Conservation (phyloP, 192 early-diverging fungal species). For the Dissophora globulifera region DNA sequence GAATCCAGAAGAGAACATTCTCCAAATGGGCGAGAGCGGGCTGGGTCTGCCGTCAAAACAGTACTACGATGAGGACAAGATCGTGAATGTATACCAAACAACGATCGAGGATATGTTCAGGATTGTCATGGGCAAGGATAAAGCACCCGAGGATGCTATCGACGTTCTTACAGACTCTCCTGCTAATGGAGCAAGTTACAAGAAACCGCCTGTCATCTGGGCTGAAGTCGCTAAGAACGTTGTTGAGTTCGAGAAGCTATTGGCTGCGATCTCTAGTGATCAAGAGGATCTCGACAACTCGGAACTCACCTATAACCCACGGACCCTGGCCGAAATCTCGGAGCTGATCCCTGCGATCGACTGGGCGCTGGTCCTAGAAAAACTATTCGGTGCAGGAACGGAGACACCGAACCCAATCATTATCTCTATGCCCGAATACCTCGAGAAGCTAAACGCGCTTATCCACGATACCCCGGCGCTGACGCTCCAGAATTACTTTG, state of each 20-base stretch:
- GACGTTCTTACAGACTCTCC: no score
- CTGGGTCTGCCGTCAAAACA: slow-evolving; percentile 73
- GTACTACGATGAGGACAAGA: slow-evolving; percentile 66
- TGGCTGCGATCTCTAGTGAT: slow-evolving; percentile 62
- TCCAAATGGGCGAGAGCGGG: slow-evolving; percentile 61
- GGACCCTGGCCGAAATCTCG: slow-evolving; percentile 38
- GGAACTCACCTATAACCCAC: slow-evolving; percentile 62
- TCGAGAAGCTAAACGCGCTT: slow-evolving; percentile 53
- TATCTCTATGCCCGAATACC: slow-evolving; percentile 58
- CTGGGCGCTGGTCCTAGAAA: slow-evolving; percentile 51
- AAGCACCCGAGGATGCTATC: background rate
- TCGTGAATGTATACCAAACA: slow-evolving; percentile 53
- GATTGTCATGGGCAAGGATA: slow-evolving; percentile 40
- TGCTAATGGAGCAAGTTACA: no score
- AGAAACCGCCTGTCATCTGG: slow-evolving; percentile 16
- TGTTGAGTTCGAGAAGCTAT: slow-evolving; percentile 65
- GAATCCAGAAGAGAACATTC: slow-evolving; percentile 62
- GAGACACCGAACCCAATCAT: slow-evolving; percentile 53
- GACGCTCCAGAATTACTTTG: slow-evolving; percentile 62
- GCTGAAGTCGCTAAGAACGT: slow-evolving; percentile 56
- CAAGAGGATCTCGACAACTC: slow-evolving; percentile 63
- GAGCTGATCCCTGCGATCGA: slow-evolving; percentile 51
- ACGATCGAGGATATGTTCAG: slow-evolving; percentile 57
- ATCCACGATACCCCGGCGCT: slow-evolving; percentile 47
- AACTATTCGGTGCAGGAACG: slow-evolving; percentile 13